Evolutionary conservation across 2,329 filamentous ascomycete species (phyloP).

Genomic region (Fusarium hainanense): DNA sequence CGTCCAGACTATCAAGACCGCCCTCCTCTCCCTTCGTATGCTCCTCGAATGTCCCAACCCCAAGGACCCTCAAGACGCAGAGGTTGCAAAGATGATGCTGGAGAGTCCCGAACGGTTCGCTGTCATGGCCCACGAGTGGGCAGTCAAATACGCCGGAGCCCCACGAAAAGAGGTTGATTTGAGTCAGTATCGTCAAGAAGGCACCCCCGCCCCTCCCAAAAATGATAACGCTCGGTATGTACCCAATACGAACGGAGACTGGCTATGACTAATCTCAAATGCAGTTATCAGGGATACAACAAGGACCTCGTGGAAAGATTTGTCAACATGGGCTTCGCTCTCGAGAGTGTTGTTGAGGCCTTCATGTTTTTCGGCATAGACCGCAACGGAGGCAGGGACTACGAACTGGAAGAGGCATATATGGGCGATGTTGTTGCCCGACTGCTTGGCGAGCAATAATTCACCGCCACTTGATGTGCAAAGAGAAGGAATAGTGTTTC

Average conservation of each 20-base stretch:
- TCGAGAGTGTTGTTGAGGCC: constrained; percentile 85
- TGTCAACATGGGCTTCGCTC: constrained; percentile 88
- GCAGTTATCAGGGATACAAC: constrained; percentile 90
- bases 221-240: constrained; percentile 48
- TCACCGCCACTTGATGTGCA: not conserved
- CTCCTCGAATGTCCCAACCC: constrained; percentile 94
- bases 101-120: constrained; percentile 82
- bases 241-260: not conserved
- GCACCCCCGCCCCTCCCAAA: constrained; percentile 50
- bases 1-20: constrained; percentile 95
- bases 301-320: constrained; percentile 85
- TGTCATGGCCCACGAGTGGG: constrained; percentile 88
- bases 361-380: constrained; percentile 87
- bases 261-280: not conserved
- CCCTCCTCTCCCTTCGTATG: constrained; percentile 91
- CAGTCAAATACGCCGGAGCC: constrained; percentile 83
- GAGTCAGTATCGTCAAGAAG: constrained; percentile 61
- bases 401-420: constrained; percentile 88
- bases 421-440: constrained; percentile 90
- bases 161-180: constrained; percentile 60
- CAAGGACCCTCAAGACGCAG: constrained; percentile 95
- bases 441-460: constrained; percentile 79
- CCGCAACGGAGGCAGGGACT: constrained; percentile 79
- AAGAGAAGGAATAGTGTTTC: constrained; percentile 14
- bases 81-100: constrained; percentile 91